These are phyloP conservation scores for Aurantiochytrium sp. DNA, from an alignment of 108 stramenopile species.

Conservation along the genomic window DNA sequence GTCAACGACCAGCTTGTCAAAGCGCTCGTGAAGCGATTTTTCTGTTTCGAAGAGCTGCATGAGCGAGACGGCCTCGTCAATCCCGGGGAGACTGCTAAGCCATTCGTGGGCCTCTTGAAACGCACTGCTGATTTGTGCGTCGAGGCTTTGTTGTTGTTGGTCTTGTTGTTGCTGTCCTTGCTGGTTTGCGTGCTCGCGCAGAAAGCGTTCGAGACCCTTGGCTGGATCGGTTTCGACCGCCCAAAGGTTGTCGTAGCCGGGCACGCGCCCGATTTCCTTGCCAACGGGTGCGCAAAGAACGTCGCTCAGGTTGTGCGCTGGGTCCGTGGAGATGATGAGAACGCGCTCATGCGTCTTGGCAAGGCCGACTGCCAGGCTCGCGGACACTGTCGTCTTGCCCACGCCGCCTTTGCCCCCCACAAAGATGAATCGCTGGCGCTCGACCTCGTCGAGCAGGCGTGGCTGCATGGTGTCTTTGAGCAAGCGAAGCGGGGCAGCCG, in stretches of 20 bases:
- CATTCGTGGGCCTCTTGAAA: constrained; percentile 41
- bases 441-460: neutral
- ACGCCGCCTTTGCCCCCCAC: constrained; percentile 32
- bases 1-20: constrained; percentile 62
- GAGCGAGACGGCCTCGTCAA: constrained; percentile 62
- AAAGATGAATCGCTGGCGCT: neutral
- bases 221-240: constrained; percentile 49
- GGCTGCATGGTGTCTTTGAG: too few relatives aligned
- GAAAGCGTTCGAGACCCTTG: constrained; percentile 28
- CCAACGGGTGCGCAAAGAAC: constrained; percentile 46
- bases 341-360: constrained; percentile 40
- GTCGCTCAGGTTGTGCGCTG: constrained; percentile 46
- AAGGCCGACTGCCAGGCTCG: constrained; percentile 41
- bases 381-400: constrained; percentile 52
- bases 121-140: constrained; percentile 27
- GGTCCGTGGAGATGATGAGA: constrained; percentile 55
- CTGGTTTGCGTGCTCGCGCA: neutral
- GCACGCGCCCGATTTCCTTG: constrained; percentile 37
- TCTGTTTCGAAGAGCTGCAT: constrained; percentile 43
- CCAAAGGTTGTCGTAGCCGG: constrained; percentile 47
- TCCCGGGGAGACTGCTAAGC: constrained; percentile 56
- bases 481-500: too few relatives aligned
- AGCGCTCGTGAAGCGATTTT: constrained; percentile 49
- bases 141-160: neutral
- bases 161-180: neutral